phyloP scores from a whole-genome alignment of 2,329 filamentous ascomycete genomes.

The Claviceps africana region DNA sequence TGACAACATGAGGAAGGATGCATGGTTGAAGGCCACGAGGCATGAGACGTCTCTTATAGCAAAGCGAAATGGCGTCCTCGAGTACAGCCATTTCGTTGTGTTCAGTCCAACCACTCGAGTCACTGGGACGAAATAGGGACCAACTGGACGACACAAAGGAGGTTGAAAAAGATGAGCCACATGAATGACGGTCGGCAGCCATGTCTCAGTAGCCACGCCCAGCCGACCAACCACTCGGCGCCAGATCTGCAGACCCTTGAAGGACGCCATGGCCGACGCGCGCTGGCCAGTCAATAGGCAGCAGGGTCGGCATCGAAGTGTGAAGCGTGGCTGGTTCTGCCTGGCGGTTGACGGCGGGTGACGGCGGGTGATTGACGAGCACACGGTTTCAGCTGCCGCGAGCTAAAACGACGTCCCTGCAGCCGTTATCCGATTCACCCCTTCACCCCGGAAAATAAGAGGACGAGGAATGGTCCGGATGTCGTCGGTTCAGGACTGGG shows the following conservation, averaged over 20 bases:
- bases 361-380: background rate
- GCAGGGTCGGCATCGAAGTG: background rate
- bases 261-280: background rate
- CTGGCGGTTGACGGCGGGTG: background rate
- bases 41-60: slow-evolving; percentile 5
- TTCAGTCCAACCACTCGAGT: background rate
- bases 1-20: slow-evolving; percentile 1
- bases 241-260: background rate
- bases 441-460: background rate
- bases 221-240: background rate
- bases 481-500: background rate
- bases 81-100: background rate
- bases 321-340: background rate
- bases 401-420: background rate
- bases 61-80: background rate
- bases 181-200: background rate
- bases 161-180: background rate
- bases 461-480: background rate
- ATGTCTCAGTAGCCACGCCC: background rate
- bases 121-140: background rate
- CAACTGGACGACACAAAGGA: background rate
- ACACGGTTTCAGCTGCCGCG: slow-evolving; percentile 1
- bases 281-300: background rate
- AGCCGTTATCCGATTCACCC: background rate
- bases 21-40: background rate